Conservation (phyloP, 73 alveolate species). For the Tetrahymena borealis region DNA sequence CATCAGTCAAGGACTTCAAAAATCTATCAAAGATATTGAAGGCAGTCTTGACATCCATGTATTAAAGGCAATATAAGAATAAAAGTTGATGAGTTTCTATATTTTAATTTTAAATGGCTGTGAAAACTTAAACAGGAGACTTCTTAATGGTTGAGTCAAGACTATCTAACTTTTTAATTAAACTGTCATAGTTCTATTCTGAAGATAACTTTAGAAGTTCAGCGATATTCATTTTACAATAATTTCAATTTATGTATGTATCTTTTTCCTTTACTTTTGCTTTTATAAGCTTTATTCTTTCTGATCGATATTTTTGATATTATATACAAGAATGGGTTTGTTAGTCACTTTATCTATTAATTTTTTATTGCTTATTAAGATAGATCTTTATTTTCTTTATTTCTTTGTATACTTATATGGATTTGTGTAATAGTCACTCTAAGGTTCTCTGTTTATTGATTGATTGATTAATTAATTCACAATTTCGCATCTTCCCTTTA, state of each 20-base stretch:
- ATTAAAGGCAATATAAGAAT: not conserved
- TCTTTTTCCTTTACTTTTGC: not conserved
- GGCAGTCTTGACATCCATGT: not conserved
- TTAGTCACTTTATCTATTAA: not conserved
- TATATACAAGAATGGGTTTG: not conserved
- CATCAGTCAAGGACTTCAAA: not conserved
- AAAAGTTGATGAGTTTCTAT: not conserved
- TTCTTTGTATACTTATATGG: too few relatives aligned
- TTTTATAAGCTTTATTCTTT: not conserved
- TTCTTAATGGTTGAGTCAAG: not conserved
- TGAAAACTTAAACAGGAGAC: not conserved
- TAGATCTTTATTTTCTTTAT: too few relatives aligned
- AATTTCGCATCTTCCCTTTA: too few relatives aligned
- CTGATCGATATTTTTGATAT: constrained; percentile 1
- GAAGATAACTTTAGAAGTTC: not conserved
- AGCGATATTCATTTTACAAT: not conserved
- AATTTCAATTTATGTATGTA: not conserved
- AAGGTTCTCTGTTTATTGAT: not conserved
- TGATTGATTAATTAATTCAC: too few relatives aligned
- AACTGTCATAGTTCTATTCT: not conserved
- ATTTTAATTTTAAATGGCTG: not conserved
- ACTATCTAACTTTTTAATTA: not conserved
- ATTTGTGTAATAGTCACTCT: not conserved
- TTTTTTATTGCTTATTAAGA: not conserved
- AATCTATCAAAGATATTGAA: not conserved